A percentile compares a stretch with the other conserved stretches of the same genome.
These are phyloP conservation scores for Rasamsonia emersonii DNA, from an alignment of 2,329 filamentous ascomycete genomes.

Conservation along the genomic window DNA sequence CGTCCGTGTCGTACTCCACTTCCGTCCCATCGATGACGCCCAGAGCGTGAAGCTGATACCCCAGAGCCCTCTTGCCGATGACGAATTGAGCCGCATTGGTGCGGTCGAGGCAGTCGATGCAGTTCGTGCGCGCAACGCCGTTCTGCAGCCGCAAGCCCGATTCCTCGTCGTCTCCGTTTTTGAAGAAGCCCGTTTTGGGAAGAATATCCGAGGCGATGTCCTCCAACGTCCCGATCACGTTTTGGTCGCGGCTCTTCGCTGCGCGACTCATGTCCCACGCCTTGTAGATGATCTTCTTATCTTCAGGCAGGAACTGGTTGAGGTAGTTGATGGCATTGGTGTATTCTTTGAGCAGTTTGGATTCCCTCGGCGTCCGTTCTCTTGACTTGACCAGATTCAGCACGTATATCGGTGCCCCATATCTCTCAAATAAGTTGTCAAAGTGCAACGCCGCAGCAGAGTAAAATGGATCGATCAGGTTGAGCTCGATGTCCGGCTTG, in stretches of 20 bases:
- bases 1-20: slow-evolving; percentile 90
- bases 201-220: slow-evolving; percentile 82
- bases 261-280: slow-evolving; percentile 98
- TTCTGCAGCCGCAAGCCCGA: slow-evolving; percentile 69
- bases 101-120: slow-evolving; percentile 93
- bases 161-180: slow-evolving; percentile 69
- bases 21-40: slow-evolving; percentile 72
- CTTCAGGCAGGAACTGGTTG: slow-evolving; percentile 80
- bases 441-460: slow-evolving; percentile 89
- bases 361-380: slow-evolving; percentile 82
- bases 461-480: slow-evolving; percentile 94
- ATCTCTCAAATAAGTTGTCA: slow-evolving; percentile 85
- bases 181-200: slow-evolving; percentile 82
- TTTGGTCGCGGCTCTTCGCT: slow-evolving; percentile 81
- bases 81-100: slow-evolving; percentile 98
- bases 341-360: slow-evolving; percentile 80
- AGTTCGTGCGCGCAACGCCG: slow-evolving; percentile 89
- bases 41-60: slow-evolving; percentile 82
- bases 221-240: slow-evolving; percentile 90
- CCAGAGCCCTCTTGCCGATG: slow-evolving; percentile 87
- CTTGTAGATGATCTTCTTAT: slow-evolving; percentile 83
- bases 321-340: slow-evolving; percentile 82
- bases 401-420: slow-evolving; percentile 85
- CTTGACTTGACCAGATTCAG: slow-evolving; percentile 85
- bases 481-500: slow-evolving; percentile 91